Evolutionary conservation across 202 grass and related monocot species (phyloP).

Genomic region (Eragrostis tef): DNA sequence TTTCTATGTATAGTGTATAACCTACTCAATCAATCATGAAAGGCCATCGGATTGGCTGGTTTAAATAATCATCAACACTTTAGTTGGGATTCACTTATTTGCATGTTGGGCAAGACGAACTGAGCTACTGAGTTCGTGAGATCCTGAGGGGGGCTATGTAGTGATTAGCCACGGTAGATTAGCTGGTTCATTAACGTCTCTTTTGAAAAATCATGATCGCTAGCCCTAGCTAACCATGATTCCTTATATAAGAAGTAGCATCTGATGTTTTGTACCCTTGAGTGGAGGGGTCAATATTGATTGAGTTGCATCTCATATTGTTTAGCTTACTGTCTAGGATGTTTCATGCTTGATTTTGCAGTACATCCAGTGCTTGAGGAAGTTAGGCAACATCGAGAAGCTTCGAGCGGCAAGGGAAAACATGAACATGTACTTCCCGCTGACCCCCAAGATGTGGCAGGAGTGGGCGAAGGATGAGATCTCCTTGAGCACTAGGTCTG

Average conservation of each 20-base stretch:
- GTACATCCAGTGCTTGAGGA: conserved; percentile 85
- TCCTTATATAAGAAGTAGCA: neutral
- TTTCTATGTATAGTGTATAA: too few species aligned
- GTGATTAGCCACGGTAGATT: too few species aligned
- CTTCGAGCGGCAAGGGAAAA: conserved; percentile 76
- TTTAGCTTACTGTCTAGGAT: conserved; percentile 30
- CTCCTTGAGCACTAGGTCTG: conserved; percentile 66
- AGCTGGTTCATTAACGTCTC: too few species aligned
- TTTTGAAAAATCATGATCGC: too few species aligned
- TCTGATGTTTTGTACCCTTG: neutral
- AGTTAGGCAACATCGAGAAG: conserved; percentile 76
- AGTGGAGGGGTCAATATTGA: neutral
- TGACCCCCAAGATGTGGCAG: conserved; percentile 85
- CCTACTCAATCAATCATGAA: too few species aligned
- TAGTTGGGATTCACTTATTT: too few species aligned
- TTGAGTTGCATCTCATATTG: neutral
- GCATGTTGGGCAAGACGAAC: too few species aligned
- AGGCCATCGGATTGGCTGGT: too few species aligned
- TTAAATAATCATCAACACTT: too few species aligned
- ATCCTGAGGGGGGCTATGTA: too few species aligned
- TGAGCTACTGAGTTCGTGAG: too few species aligned
- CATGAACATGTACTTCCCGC: conserved; percentile 79
- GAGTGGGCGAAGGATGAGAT: conserved; percentile 86
- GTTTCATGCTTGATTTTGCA: conserved; percentile 32
- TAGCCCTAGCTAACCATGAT: neutral